Conservation (phyloP, 2,329 filamentous ascomycete genomes). For the Neonectria punicea region DNA sequence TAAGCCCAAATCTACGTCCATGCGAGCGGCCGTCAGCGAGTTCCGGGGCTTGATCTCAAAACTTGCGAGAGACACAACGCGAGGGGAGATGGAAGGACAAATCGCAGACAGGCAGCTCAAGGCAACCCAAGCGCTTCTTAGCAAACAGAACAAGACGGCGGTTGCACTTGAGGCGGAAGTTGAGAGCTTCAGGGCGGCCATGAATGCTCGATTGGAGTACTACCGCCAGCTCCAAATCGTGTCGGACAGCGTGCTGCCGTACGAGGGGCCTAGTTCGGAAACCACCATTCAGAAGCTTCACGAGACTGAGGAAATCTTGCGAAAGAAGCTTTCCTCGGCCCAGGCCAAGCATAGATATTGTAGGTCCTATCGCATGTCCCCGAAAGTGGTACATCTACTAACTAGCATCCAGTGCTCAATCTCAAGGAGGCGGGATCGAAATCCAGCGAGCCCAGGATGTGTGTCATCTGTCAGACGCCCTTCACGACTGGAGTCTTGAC, state of each 20-base stretch:
- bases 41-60: constrained; percentile 74
- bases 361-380: constrained; percentile 47
- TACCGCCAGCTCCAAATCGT: constrained; percentile 90
- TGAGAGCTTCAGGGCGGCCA: constrained; percentile 78
- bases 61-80: constrained; percentile 49
- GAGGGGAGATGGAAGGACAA: constrained; percentile 73
- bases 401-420: constrained; percentile 57
- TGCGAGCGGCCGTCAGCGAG: constrained; percentile 76
- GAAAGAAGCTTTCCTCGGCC: constrained; percentile 67
- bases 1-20: constrained; percentile 68
- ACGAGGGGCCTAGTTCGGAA: constrained; percentile 71
- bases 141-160: constrained; percentile 61
- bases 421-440: constrained; percentile 68
- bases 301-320: constrained; percentile 54
- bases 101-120: constrained; percentile 74
- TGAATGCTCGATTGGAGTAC: constrained; percentile 89
- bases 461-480: constrained; percentile 83
- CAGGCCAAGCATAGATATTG: constrained; percentile 81
- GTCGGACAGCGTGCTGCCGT: constrained; percentile 86
- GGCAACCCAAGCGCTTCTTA: constrained; percentile 65
- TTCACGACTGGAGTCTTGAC: constrained; percentile 87
- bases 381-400: background rate
- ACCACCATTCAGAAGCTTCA: constrained; percentile 50
- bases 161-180: constrained; percentile 73
- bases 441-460: constrained; percentile 73